Evolutionary conservation across 495 filamentous ascomycete species (phyloP).

Genomic region (Rhypophila decipiens): DNA sequence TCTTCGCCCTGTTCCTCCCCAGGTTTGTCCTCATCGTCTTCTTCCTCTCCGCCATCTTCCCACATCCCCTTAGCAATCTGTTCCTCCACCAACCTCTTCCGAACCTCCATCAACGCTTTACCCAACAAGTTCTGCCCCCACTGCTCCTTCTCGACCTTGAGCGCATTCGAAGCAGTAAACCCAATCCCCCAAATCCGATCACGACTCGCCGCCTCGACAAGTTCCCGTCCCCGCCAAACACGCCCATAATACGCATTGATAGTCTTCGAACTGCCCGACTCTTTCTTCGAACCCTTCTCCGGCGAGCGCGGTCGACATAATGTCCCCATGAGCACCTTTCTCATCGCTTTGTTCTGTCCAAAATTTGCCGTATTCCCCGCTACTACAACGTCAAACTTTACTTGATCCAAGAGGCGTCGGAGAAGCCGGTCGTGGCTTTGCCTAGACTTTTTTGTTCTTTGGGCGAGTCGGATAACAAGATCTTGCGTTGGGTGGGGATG

Average conservation of each 20-base stretch:
- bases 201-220: slow-evolving; percentile 22
- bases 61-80: no score
- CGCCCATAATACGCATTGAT: no score
- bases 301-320: no score
- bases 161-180: slow-evolving; percentile 23
- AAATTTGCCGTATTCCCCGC: slow-evolving; percentile 28
- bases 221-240: no score
- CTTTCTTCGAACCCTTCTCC: slow-evolving; percentile 21
- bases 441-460: slow-evolving; percentile 28
- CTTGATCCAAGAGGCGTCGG: slow-evolving; percentile 17
- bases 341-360: slow-evolving; percentile 23
- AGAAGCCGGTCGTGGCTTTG: slow-evolving; percentile 20
- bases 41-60: no score
- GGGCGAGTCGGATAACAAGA: slow-evolving; percentile 17
- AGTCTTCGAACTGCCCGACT: no score
- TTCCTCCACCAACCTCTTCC: slow-evolving; percentile 18
- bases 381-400: slow-evolving; percentile 24
- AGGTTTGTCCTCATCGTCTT: no score
- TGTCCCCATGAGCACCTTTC: slow-evolving; percentile 19
- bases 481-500: slow-evolving; percentile 11
- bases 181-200: slow-evolving; percentile 34
- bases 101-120: slow-evolving; percentile 24
- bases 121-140: slow-evolving; percentile 28
- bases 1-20: no score
- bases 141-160: slow-evolving; percentile 11